Evolutionary conservation across 164 flowering plant genomes (phyloP), one percentile per base, ranked within the genome.

Genomic region (Kingdonia uniflora): DNA sequence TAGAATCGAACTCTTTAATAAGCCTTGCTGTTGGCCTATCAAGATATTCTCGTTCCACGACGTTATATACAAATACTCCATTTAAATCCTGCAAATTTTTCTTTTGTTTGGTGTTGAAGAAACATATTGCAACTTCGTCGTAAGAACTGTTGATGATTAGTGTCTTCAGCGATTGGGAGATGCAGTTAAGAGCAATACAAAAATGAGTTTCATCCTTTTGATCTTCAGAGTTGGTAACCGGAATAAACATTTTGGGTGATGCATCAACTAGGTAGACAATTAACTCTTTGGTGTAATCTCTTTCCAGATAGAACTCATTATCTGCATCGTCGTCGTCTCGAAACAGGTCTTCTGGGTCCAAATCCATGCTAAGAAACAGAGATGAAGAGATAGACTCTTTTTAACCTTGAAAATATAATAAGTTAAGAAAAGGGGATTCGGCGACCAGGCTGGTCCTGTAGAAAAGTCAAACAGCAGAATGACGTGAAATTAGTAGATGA

Each of bases 11-110:
- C 65, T 89, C 96, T 69, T 83, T 86, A 37, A 94, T 81, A 43
- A 88, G 77, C 79, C 82, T 81, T 41, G 97, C 97, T 46, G 97
- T 94, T 49, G 91, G 84, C 66, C 86, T 72, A 68, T 89, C 97
- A 25, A 94, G 73, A 54, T 63, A 20, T 53, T 94, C 96, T 43
- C 87, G 61, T 48, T 81, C 96, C 37, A 72, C 63, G 61, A 87
- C 92, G 74, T 77, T 83, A 59, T 72, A 85, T 15, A 80, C 87
- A 69, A 71, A 94, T 19, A 94, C 96, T 42, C 85, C 74, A 75
- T 64, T 77, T 24, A 81, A 59, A 65, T 87, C 92, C 65, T 94
- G 99, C 67, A 89, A 59, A 66, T 89, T 94, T 74, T 75, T 82
- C 80, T 78, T 85, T 63, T 86, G 89, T 67, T 78, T 81, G 19